Evolutionary conservation across 371 early-diverging fungal species (phyloP).

Genomic region (Gilbertella persicaria): DNA sequence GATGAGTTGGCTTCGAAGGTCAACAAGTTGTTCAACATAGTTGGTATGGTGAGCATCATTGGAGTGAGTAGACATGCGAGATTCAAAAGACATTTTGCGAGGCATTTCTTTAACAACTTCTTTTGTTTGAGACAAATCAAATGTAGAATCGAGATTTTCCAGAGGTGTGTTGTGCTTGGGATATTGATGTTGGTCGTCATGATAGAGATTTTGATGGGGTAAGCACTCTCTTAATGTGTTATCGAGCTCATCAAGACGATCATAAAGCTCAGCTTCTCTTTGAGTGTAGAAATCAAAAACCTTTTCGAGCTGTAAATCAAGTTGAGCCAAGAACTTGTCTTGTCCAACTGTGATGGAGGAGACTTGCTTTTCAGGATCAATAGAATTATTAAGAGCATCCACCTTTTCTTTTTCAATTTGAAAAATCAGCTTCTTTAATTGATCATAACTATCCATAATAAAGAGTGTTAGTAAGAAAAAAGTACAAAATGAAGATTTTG

Average conservation of each 20-base stretch:
- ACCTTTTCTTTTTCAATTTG: constrained; percentile 85
- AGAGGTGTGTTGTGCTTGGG: constrained; percentile 14
- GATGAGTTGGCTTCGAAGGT: constrained; percentile 46
- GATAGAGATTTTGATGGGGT: constrained; percentile 12
- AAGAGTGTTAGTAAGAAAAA: neutral
- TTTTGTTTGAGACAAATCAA: constrained; percentile 2
- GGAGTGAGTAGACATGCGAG: constrained; percentile 25
- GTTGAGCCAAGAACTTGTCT: constrained; percentile 60
- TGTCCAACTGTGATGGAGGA: constrained; percentile 11
- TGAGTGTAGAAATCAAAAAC: constrained; percentile 78
- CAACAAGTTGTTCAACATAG: constrained; percentile 26
- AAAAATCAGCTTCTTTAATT: constrained; percentile 88
- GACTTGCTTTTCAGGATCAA: constrained; percentile 28
- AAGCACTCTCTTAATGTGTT: constrained; percentile 12
- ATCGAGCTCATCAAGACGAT: constrained; percentile 26
- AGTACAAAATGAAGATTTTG: neutral
- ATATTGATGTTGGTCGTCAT: constrained; percentile 4
- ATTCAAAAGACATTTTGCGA: constrained; percentile 25
- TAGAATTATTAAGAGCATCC: constrained; percentile 35
- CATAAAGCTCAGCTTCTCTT: constrained; percentile 78
- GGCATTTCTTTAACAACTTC: neutral
- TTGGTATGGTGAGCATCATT: constrained; percentile 15
- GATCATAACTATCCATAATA: constrained; percentile 66
- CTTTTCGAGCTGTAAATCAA: constrained; percentile 82
- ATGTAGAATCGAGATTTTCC: constrained; percentile 21